phyloP scores from a whole-genome alignment of 495 filamentous ascomycete species.

The Aspergillus sclerotiicarbonarius region DNA sequence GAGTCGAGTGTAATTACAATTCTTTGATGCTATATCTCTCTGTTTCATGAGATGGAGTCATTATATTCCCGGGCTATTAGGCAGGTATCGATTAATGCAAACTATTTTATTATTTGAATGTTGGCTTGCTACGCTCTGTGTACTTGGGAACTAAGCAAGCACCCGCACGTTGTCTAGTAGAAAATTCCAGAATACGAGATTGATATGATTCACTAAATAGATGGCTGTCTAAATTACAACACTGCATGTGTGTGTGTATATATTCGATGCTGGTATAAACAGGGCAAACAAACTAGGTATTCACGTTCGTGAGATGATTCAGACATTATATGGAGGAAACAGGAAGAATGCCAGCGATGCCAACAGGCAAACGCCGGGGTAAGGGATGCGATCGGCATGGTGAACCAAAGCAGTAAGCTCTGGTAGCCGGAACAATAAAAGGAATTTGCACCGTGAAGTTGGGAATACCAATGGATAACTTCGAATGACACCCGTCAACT shows the following conservation, averaged over 20 bases:
- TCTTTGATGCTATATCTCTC: no score
- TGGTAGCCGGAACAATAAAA: no score
- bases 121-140: no score
- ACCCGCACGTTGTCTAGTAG: no score
- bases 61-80: no score
- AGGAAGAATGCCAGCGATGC: background rate
- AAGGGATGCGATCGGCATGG: background rate
- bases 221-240: background rate
- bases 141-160: no score
- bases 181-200: no score
- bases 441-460: no score
- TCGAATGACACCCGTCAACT: background rate
- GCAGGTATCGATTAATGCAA: no score
- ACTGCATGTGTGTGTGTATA: background rate
- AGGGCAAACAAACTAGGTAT: background rate
- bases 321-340: background rate
- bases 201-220: background rate
- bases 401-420: background rate
- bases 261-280: background rate
- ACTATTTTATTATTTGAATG: no score
- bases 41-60: no score
- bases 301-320: background rate
- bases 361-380: background rate
- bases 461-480: background rate
- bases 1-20: no score